These are phyloP conservation scores for Boletus rubropictus DNA, from an alignment of 768 basidiomycete species.

Conservation along the genomic window DNA sequence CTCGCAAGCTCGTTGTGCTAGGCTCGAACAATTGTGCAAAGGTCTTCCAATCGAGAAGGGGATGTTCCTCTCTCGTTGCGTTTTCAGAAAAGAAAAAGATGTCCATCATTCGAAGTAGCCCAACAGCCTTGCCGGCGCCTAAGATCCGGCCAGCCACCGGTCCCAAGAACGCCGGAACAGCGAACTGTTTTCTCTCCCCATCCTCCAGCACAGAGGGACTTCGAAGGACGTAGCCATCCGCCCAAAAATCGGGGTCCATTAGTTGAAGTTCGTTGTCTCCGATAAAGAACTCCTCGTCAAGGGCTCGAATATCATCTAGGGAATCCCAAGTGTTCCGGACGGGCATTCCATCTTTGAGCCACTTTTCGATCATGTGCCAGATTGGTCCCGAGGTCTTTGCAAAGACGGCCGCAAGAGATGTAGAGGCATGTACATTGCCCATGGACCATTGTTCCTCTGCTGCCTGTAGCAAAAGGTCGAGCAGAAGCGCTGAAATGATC, in stretches of 20 bases:
- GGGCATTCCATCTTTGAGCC: slow-evolving; percentile 73
- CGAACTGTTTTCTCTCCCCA: slow-evolving; percentile 22
- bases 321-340: slow-evolving; percentile 32
- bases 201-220: slow-evolving; percentile 32
- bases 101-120: slow-evolving; percentile 58
- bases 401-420: slow-evolving; percentile 59
- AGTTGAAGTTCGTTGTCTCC: slow-evolving; percentile 62
- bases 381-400: slow-evolving; percentile 58
- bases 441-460: slow-evolving; percentile 56
- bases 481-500: slow-evolving; percentile 47
- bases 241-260: slow-evolving; percentile 75
- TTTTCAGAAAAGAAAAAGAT: slow-evolving; percentile 16
- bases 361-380: slow-evolving; percentile 67
- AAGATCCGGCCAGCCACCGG: slow-evolving; percentile 56
- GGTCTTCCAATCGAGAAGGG: slow-evolving; percentile 36
- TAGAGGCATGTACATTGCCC: slow-evolving; percentile 48
- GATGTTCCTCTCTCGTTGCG: slow-evolving; percentile 19
- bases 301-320: slow-evolving; percentile 17
- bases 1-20: slow-evolving; percentile 35
- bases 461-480: slow-evolving; percentile 56
- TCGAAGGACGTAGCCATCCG: slow-evolving; percentile 59
- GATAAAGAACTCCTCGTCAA: slow-evolving; percentile 79
- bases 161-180: slow-evolving; percentile 56
- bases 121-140: slow-evolving; percentile 69
- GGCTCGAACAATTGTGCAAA: slow-evolving; percentile 39